These are phyloP conservation scores for Pyronema omphalodes DNA, from an alignment of 495 filamentous ascomycete species.

Conservation along the genomic window DNA sequence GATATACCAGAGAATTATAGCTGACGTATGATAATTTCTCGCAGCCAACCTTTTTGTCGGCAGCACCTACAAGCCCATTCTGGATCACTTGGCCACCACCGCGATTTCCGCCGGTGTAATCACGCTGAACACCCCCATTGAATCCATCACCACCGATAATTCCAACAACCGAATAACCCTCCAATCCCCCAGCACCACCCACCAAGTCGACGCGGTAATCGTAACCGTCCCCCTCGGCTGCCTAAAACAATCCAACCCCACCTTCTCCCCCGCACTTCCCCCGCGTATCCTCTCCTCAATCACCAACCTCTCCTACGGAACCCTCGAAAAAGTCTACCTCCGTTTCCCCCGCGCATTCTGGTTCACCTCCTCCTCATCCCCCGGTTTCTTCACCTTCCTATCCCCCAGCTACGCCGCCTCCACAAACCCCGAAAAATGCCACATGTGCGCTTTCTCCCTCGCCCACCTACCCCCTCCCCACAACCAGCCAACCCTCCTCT, in stretches of 20 bases:
- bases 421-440: slow-evolving; percentile 49
- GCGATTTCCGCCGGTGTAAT: slow-evolving; percentile 46
- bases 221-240: slow-evolving; percentile 75
- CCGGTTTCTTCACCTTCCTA: slow-evolving; percentile 49
- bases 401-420: slow-evolving; percentile 40
- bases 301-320: slow-evolving; percentile 61
- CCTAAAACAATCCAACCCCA: slow-evolving; percentile 54
- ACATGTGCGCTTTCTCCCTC: slow-evolving; percentile 64
- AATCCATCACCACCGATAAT: slow-evolving; percentile 27
- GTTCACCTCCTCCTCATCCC: slow-evolving; percentile 24
- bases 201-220: slow-evolving; percentile 62
- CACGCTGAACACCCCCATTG: slow-evolving; percentile 40
- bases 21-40: background rate
- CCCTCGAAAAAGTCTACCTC: slow-evolving; percentile 82
- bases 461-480: slow-evolving; percentile 39
- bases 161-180: slow-evolving; percentile 8
- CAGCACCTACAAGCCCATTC: slow-evolving; percentile 63
- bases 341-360: slow-evolving; percentile 50
- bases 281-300: slow-evolving; percentile 50
- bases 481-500: slow-evolving; percentile 74
- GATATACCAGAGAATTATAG: slow-evolving; percentile 2
- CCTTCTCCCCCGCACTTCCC: slow-evolving; percentile 56
- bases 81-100: slow-evolving; percentile 45
- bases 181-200: background rate
- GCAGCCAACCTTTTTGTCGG: slow-evolving; percentile 76